Evolutionary conservation across 1,284 basidiomycete species (phyloP).

Genomic region (Spongispora temasekensis): DNA sequence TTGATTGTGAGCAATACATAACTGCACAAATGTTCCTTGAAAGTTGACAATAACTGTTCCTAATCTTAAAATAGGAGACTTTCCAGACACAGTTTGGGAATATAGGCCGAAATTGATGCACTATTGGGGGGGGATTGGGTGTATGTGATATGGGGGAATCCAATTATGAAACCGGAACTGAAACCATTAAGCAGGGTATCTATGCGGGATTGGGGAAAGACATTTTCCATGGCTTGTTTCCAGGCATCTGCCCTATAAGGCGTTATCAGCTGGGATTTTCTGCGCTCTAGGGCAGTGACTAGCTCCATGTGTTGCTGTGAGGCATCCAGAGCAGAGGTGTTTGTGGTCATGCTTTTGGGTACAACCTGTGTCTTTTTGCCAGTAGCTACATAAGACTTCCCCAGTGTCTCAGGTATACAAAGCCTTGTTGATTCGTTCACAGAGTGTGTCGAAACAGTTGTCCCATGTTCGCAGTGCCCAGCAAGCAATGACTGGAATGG

Average conservation of each 20-base stretch:
- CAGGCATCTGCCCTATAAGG: constrained; percentile 30
- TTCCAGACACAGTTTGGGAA: not conserved
- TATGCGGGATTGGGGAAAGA: not conserved
- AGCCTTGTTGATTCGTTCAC: not conserved
- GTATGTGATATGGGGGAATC: not conserved
- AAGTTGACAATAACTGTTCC: not conserved
- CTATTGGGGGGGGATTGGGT: constrained; percentile 2
- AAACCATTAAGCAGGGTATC: not conserved
- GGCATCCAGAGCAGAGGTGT: constrained; percentile 32
- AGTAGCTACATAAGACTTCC: constrained; percentile 1
- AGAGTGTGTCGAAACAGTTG: not conserved
- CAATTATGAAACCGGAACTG: not conserved
- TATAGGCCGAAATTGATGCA: not conserved
- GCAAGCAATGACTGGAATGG: not conserved
- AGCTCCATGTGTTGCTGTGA: constrained; percentile 22
- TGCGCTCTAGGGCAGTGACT: constrained; percentile 17
- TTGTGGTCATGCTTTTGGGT: not conserved
- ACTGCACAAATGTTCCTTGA: not conserved
- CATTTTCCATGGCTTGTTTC: not conserved
- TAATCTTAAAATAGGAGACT: not conserved
- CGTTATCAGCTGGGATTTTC: constrained; percentile 5
- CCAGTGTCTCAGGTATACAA: not conserved
- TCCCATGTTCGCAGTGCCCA: not conserved
- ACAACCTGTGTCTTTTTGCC: constrained; percentile 3
- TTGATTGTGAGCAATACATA: not conserved